Evolutionary conservation across 805 yeast genomes (phyloP).

Genomic region (Candida maltosa): DNA sequence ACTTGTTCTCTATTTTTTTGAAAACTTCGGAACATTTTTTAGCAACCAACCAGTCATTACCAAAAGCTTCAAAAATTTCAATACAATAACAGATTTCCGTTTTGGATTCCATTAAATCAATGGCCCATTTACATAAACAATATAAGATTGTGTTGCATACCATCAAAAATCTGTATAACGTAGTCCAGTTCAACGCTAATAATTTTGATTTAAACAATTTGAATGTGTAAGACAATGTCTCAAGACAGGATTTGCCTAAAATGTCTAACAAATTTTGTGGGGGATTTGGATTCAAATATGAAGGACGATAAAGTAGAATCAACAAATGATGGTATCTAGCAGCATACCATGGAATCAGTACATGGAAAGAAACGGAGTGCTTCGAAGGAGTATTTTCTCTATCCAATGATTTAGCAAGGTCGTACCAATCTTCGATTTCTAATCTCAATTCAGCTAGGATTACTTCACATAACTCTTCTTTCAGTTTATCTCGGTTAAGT

Average conservation of each 20-base stretch:
- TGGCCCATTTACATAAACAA: constrained; percentile 45
- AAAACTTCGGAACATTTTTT: constrained; percentile 43
- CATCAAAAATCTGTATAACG: constrained; percentile 43
- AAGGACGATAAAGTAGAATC: constrained; percentile 47
- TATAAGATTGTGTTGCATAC: constrained; percentile 46
- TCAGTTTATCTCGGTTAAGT: constrained; percentile 12
- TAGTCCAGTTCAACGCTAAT: constrained; percentile 50
- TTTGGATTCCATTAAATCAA: constrained; percentile 44
- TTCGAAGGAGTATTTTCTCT: background rate
- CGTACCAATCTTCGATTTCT: constrained; percentile 36
- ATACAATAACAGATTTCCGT: constrained; percentile 44
- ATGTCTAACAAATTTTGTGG: constrained; percentile 35
- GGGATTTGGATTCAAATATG: constrained; percentile 45
- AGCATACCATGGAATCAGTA: constrained; percentile 30
- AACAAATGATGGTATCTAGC: constrained; percentile 46
- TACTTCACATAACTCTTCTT: constrained; percentile 22
- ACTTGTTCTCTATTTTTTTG: constrained; percentile 39
- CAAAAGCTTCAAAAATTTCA: constrained; percentile 44
- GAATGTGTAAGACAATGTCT: constrained; percentile 45
- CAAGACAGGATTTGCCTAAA: constrained; percentile 43
- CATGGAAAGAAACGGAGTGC: constrained; percentile 16
- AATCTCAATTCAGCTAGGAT: constrained; percentile 30
- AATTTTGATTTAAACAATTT: constrained; percentile 40
- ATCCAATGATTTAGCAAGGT: constrained; percentile 6
- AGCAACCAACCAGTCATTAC: constrained; percentile 47